A percentile compares a stretch with the other conserved stretches of the same genome.
Conservation (phyloP, 306 rosid genomes). For the Inga laurina region DNA sequence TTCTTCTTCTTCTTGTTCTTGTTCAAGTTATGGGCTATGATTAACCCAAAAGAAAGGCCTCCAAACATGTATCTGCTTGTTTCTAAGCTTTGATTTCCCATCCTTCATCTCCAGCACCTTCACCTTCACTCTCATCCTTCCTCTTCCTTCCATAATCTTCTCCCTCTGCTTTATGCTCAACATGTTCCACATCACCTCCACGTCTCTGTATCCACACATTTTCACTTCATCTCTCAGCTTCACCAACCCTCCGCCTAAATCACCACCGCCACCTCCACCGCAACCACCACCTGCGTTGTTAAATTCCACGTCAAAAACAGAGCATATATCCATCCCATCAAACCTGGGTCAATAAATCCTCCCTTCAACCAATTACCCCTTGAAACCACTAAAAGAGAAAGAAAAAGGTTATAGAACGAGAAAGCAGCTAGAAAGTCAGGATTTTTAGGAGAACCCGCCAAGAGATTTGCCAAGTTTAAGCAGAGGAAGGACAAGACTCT, state of each 20-base stretch:
- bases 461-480: slow-evolving; percentile 53
- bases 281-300: background rate
- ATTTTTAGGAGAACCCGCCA: background rate
- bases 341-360: background rate
- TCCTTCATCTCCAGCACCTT: background rate
- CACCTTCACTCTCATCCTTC: background rate
- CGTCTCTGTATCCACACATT: slow-evolving; percentile 64
- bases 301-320: background rate
- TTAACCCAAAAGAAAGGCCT: slow-evolving; percentile 33
- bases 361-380: background rate
- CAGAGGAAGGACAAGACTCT: slow-evolving; percentile 37
- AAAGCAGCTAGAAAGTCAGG: background rate
- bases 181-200: slow-evolving; percentile 71
- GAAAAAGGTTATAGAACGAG: background rate
- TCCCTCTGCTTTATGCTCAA: slow-evolving; percentile 32
- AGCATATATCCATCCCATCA: background rate
- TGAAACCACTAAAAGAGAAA: background rate
- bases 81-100: background rate
- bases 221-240: slow-evolving; percentile 61
- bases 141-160: background rate
- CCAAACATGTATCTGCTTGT: slow-evolving; percentile 24
- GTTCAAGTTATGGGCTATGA: slow-evolving; percentile 4
- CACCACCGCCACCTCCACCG: background rate
- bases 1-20: background rate
- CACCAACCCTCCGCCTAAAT: slow-evolving; percentile 28